A percentile compares a stretch with the other conserved stretches of the same genome.
phyloP scores from a whole-genome alignment of 2,329 filamentous ascomycete genomes.

The Neopestalotiopsis clavispora region DNA sequence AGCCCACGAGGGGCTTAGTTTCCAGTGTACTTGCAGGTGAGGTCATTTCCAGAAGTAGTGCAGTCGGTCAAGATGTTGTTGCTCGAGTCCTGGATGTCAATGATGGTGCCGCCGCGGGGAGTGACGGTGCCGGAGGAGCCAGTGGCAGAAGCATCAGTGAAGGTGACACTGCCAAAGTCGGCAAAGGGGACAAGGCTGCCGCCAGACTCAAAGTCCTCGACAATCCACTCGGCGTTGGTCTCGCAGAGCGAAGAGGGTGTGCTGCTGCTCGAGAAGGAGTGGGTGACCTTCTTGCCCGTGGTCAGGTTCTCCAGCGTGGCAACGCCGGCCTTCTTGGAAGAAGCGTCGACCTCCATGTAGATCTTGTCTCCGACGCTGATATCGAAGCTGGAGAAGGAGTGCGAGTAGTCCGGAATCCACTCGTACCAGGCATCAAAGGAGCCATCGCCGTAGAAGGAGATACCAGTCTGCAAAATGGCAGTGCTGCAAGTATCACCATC shows the following conservation, averaged over 20 bases:
- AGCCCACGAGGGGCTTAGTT: not conserved
- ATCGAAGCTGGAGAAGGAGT: conserved; percentile 52
- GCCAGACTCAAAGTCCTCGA: conserved; percentile 56
- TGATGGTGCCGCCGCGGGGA: conserved; percentile 42
- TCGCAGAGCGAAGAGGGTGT: conserved; percentile 50
- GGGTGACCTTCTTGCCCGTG: conserved; percentile 55
- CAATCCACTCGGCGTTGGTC: conserved; percentile 67
- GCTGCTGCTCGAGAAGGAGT: conserved; percentile 48
- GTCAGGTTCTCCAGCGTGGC: conserved; percentile 57
- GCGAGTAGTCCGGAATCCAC: conserved; percentile 62
- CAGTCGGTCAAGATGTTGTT: conserved; percentile 38
- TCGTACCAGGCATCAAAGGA: conserved; percentile 59
- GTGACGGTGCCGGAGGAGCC: conserved; percentile 36
- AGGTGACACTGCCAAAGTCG: conserved; percentile 50
- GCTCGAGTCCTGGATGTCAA: conserved; percentile 49
- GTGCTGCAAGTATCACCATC: conserved; percentile 61
- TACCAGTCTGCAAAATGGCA: conserved; percentile 61
- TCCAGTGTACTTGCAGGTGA: conserved; percentile 26
- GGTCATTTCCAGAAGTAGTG: conserved; percentile 23
- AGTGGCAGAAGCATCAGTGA: conserved; percentile 43
- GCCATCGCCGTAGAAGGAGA: conserved; percentile 54
- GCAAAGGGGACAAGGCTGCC: conserved; percentile 47
- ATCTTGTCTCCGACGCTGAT: conserved; percentile 37
- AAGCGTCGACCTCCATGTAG: conserved; percentile 38
- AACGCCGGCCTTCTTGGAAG: conserved; percentile 46